A percentile compares a stretch with the other conserved stretches of the same genome.
Evolutionary conservation across 1,284 basidiomycete species (phyloP).

Genomic region (Ustilago nuda): DNA sequence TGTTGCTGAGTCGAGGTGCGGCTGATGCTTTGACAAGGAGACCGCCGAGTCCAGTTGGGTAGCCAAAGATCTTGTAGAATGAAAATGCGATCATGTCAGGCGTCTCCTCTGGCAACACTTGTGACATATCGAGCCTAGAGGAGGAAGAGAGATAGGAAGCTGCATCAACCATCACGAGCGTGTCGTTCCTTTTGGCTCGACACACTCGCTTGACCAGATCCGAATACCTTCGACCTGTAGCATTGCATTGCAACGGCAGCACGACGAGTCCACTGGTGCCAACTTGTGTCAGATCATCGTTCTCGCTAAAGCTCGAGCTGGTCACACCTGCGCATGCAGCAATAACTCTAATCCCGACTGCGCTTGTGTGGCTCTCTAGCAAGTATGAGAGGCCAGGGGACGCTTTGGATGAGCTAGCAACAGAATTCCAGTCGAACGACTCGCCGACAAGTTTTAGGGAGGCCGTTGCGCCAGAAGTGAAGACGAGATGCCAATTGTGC

Average conservation of each 20-base stretch:
- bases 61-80: constrained; percentile 61
- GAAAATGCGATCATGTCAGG: constrained; percentile 58
- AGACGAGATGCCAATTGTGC: constrained; percentile 54
- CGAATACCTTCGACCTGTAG: constrained; percentile 47
- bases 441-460: constrained; percentile 54
- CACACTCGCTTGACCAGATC: constrained; percentile 27
- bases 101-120: constrained; percentile 10
- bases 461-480: constrained; percentile 56
- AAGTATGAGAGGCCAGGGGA: constrained; percentile 33
- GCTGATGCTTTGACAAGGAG: constrained; percentile 46
- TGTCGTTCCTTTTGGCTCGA: constrained; percentile 4
- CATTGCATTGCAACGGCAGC: constrained; percentile 59
- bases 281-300: neutral
- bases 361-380: constrained; percentile 52
- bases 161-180: constrained; percentile 49
- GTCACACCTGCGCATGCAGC: constrained; percentile 19
- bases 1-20: constrained; percentile 27
- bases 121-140: constrained; percentile 17
- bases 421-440: constrained; percentile 36
- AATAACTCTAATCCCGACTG: constrained; percentile 51
- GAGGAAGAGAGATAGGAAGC: constrained; percentile 58
- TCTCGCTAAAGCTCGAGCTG: constrained; percentile 10
- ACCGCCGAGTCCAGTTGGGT: constrained; percentile 56
- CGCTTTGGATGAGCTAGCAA: neutral
- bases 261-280: constrained; percentile 25